These are phyloP conservation scores for Coemansia sp. DNA, from an alignment of 192 early-diverging fungal species.

Conservation along the genomic window DNA sequence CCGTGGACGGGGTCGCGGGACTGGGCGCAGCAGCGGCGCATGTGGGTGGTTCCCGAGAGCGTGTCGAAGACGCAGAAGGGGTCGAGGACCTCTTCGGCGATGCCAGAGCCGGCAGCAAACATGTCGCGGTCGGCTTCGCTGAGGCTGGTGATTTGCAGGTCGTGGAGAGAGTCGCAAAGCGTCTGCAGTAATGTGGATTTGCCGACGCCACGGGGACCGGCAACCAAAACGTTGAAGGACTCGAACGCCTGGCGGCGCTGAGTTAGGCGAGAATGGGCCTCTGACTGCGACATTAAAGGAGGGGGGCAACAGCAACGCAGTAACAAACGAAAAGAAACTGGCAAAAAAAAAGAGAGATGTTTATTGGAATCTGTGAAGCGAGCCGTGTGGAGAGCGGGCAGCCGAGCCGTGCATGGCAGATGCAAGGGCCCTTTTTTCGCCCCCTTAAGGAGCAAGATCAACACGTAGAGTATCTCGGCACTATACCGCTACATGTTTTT, in stretches of 20 bases:
- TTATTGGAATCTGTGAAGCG: no score
- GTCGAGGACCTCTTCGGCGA: conserved; percentile 27
- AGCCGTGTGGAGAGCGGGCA: no score
- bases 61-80: conserved; percentile 52
- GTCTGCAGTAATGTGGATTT: conserved; percentile 76
- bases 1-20: conserved; percentile 13
- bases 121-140: conserved; percentile 21
- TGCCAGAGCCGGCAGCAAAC: conserved; percentile 4
- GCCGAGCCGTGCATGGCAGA: no score
- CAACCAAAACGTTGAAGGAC: conserved; percentile 47
- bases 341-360: not conserved
- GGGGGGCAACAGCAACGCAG: conserved; percentile 2
- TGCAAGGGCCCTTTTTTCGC: no score
- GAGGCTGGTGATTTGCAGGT: conserved; percentile 26
- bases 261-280: conserved; percentile 25
- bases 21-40: conserved; percentile 24
- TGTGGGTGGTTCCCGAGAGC: conserved; percentile 20
- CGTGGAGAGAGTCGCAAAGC: conserved; percentile 57
- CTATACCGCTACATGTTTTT: not conserved
- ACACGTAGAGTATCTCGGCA: no score
- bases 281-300: conserved; percentile 5
- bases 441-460: no score
- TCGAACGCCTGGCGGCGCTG: conserved; percentile 25
- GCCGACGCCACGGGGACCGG: conserved; percentile 56
- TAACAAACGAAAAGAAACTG: conserved; percentile 2